These are phyloP conservation scores for Phialocephala subalpina DNA, from an alignment of 2,329 filamentous ascomycete genomes.

Conservation along the genomic window DNA sequence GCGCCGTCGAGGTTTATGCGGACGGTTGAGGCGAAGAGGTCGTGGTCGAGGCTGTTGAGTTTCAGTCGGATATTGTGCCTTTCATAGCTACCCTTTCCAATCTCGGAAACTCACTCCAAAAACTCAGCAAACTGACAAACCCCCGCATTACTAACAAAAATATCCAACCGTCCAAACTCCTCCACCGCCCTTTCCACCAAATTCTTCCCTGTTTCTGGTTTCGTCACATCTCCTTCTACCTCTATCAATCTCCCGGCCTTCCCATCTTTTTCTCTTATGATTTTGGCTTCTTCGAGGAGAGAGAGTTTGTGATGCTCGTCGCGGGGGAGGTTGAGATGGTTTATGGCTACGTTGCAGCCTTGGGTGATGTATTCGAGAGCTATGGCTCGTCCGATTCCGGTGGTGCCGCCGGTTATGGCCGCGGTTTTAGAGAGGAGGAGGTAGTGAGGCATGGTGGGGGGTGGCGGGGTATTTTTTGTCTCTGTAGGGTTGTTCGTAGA, in stretches of 20 bases:
- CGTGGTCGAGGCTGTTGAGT: slow-evolving; percentile 63
- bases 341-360: slow-evolving; percentile 81
- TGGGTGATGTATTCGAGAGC: slow-evolving; percentile 80
- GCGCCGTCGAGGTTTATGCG: slow-evolving; percentile 85
- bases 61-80: background rate
- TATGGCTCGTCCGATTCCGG: slow-evolving; percentile 87
- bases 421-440: slow-evolving; percentile 79
- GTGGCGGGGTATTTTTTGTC: background rate
- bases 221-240: slow-evolving; percentile 79
- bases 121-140: slow-evolving; percentile 91
- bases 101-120: slow-evolving; percentile 61
- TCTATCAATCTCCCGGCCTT: slow-evolving; percentile 66
- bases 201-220: slow-evolving; percentile 72
- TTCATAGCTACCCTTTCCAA: background rate
- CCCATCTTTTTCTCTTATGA: slow-evolving; percentile 51
- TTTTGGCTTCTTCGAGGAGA: slow-evolving; percentile 59
- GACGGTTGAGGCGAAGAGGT: slow-evolving; percentile 76
- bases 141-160: slow-evolving; percentile 90
- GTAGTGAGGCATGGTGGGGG: slow-evolving; percentile 34
- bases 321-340: slow-evolving; percentile 71
- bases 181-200: slow-evolving; percentile 73
- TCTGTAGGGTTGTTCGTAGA: background rate
- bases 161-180: slow-evolving; percentile 68
- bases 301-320: slow-evolving; percentile 61
- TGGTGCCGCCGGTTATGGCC: slow-evolving; percentile 87